Evolutionary conservation across 2,329 filamentous ascomycete species (phyloP).

Genomic region (Emericellopsis cladophorae): DNA sequence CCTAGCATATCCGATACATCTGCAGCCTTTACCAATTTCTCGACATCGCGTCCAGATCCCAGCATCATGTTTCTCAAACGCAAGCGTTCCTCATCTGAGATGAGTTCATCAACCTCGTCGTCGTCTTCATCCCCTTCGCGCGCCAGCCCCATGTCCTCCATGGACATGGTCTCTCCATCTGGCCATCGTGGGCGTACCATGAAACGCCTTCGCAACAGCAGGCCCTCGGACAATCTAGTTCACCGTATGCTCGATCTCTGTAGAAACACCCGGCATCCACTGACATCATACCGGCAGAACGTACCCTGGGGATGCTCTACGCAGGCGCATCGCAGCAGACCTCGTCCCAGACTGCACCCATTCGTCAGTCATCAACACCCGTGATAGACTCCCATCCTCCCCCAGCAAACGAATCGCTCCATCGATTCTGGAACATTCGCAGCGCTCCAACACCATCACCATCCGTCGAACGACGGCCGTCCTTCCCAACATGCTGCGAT

Average conservation of each 20-base stretch:
- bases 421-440: constrained; percentile 48
- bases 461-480: constrained; percentile 7
- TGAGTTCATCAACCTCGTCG: constrained; percentile 32
- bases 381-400: constrained; percentile 4
- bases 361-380: constrained; percentile 6
- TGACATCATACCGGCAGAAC: constrained; percentile 25
- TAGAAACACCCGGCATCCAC: constrained; percentile 1
- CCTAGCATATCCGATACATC: no score
- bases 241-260: constrained; percentile 30
- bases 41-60: not conserved
- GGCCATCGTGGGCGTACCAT: constrained; percentile 44
- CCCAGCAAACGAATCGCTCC: constrained; percentile 35
- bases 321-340: constrained; percentile 30
- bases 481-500: constrained; percentile 27
- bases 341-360: not conserved
- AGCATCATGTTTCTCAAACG: constrained; percentile 43
- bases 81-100: constrained; percentile 49
- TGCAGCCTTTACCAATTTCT: no score
- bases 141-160: constrained; percentile 11
- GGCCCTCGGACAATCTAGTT: constrained; percentile 42
- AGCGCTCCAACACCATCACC: constrained; percentile 16
- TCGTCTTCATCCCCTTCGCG: constrained; percentile 25
- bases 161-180: constrained; percentile 16
- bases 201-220: constrained; percentile 47
- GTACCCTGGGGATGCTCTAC: constrained; percentile 45